phyloP scores from a whole-genome alignment of 805 yeast species.

The Lachancea kluyveri region DNA sequence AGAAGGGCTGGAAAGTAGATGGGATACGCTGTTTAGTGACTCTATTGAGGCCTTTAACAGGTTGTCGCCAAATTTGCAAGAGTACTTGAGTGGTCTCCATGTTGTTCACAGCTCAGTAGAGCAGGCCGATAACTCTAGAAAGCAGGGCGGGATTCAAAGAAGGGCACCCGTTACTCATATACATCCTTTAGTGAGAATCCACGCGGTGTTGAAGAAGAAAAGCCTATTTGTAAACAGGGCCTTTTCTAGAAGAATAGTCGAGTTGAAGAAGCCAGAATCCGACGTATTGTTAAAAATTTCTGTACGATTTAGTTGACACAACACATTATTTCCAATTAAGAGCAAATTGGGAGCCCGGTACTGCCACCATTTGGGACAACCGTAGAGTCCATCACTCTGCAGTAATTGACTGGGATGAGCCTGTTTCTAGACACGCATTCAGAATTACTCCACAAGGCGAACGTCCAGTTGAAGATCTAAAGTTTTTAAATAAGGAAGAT shows the following conservation, averaged over 20 bases:
- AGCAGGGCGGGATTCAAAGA: slow-evolving; percentile 61
- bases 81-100: slow-evolving; percentile 52
- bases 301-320: slow-evolving; percentile 46
- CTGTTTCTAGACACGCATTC: slow-evolving; percentile 63
- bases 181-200: slow-evolving; percentile 68
- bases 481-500: slow-evolving; percentile 28
- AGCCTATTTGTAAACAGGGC: slow-evolving; percentile 50
- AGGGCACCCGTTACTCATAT: slow-evolving; percentile 45
- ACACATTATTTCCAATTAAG: slow-evolving; percentile 62
- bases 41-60: slow-evolving; percentile 64
- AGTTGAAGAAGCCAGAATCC: slow-evolving; percentile 67
- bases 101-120: slow-evolving; percentile 66
- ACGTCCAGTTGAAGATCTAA: slow-evolving; percentile 51
- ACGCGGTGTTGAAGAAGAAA: slow-evolving; percentile 68
- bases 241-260: slow-evolving; percentile 62
- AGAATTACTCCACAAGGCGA: slow-evolving; percentile 72
- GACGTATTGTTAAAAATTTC: slow-evolving; percentile 51
- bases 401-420: slow-evolving; percentile 63
- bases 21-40: slow-evolving; percentile 77
- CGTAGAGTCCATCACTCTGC: slow-evolving; percentile 67
- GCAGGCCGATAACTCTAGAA: slow-evolving; percentile 55
- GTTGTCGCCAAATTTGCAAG: slow-evolving; percentile 58
- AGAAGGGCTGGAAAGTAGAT: slow-evolving; percentile 59
- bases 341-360: slow-evolving; percentile 63
- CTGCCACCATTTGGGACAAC: slow-evolving; percentile 77